Percentiles rank a stretch among this genome's conserved stretches.
Evolutionary conservation across 139 green algal species (phyloP).

Genomic region (Chlorella sp.): DNA sequence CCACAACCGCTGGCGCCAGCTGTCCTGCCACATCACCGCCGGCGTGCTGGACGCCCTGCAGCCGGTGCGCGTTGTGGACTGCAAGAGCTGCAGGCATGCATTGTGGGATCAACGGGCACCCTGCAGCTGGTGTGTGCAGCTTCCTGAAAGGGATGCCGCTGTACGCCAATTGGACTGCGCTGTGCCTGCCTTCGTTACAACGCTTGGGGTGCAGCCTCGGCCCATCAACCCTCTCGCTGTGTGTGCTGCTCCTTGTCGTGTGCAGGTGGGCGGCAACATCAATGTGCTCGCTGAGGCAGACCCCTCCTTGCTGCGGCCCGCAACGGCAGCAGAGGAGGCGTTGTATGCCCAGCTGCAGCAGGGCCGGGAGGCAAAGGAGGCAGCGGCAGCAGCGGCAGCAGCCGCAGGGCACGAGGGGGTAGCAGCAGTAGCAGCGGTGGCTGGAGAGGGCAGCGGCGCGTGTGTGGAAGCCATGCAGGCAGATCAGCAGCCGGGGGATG

Average conservation of each 20-base stretch:
- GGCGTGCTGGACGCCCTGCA: conserved; percentile 54
- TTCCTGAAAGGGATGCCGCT: no score
- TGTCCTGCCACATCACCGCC: conserved; percentile 62
- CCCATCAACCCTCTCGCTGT: no score
- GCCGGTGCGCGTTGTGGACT: conserved; percentile 57
- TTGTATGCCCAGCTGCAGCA: conserved; percentile 62
- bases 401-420: neutral
- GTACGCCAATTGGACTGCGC: no score
- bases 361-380: conserved; percentile 32
- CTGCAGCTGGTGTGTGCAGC: no score
- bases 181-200: no score
- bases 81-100: no score
- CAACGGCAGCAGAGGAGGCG: conserved; percentile 63
- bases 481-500: conserved; percentile 25
- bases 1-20: conserved; percentile 61
- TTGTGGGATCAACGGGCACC: no score
- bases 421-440: no score
- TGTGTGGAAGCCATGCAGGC: conserved; percentile 2
- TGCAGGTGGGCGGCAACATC: conserved; percentile 53
- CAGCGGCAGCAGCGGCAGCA: neutral
- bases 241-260: no score
- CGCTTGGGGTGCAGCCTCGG: no score
- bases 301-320: conserved; percentile 21
- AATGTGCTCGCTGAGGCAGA: conserved; percentile 71
- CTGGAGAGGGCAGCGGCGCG: no score